phyloP scores from a whole-genome alignment of 2,329 filamentous ascomycete genomes.

The Phyllosticta paracitricarpa region DNA sequence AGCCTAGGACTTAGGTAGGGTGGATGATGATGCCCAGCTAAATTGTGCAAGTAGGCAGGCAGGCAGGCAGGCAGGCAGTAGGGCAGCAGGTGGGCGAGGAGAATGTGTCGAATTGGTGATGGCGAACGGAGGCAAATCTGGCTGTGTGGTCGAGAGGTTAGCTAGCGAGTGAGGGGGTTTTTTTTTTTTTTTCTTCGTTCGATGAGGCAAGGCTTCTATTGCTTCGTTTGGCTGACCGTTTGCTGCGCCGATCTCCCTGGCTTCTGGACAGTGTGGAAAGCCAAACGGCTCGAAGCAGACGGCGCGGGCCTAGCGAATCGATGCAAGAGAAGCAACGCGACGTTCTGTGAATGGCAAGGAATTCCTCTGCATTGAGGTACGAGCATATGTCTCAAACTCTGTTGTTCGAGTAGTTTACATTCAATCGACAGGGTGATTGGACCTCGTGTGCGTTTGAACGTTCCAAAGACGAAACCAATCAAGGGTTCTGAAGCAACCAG shows the following conservation, averaged over 20 bases:
- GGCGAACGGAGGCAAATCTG: no score
- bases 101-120: no score
- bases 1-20: no score
- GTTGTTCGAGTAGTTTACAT: not conserved
- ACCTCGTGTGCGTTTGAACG: not conserved
- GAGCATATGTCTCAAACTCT: not conserved
- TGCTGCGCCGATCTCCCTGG: not conserved
- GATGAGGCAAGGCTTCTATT: not conserved
- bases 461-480: not conserved
- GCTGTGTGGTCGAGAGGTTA: no score
- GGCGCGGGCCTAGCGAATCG: not conserved
- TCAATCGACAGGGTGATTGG: not conserved
- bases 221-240: not conserved
- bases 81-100: no score
- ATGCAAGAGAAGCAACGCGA: not conserved
- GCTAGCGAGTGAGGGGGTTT: not conserved
- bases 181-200: not conserved
- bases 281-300: not conserved
- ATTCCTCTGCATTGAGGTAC: not conserved
- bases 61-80: no score
- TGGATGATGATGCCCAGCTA: not conserved
- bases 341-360: not conserved
- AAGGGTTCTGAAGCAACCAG: not conserved
- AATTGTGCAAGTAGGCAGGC: no score
- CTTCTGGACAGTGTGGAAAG: not conserved